A percentile compares a stretch with the other conserved stretches of the same genome.
phyloP scores from a whole-genome alignment of 1,284 basidiomycete species.

The Phellopilus nigrolimitatus region DNA sequence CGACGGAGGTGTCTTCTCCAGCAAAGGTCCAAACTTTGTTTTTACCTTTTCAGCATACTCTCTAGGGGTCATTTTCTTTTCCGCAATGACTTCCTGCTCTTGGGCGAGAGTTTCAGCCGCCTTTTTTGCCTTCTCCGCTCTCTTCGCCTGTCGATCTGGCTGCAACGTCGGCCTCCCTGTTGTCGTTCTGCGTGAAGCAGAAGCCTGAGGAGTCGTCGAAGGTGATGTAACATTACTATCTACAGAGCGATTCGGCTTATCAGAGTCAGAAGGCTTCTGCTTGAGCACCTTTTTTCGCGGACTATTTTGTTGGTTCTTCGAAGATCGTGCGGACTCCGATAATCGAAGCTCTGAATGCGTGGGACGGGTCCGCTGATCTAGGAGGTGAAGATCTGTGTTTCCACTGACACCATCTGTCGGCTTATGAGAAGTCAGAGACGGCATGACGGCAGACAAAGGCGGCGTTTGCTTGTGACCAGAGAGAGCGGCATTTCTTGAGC shows the following conservation, averaged over 20 bases:
- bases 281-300: conserved; percentile 7
- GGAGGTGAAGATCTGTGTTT: background rate
- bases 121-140: conserved; percentile 11
- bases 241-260: background rate
- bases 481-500: background rate
- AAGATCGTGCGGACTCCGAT: background rate
- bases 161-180: background rate
- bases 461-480: background rate
- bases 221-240: conserved; percentile 16
- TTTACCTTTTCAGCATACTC: conserved; percentile 17
- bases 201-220: conserved; percentile 8
- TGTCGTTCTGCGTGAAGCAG: background rate
- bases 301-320: background rate
- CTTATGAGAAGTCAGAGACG: background rate
- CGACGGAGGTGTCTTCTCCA: conserved; percentile 6
- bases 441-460: background rate
- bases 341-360: background rate
- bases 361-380: background rate
- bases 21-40: conserved; percentile 12
- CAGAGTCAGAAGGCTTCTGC: background rate
- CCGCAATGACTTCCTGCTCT: conserved; percentile 14
- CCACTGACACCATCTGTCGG: background rate
- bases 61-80: conserved; percentile 18
- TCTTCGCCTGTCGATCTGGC: conserved; percentile 6
- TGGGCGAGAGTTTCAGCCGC: conserved; percentile 1